phyloP scores from a whole-genome alignment of 2,329 filamentous ascomycete genomes.

The Monosporascus sp. region DNA sequence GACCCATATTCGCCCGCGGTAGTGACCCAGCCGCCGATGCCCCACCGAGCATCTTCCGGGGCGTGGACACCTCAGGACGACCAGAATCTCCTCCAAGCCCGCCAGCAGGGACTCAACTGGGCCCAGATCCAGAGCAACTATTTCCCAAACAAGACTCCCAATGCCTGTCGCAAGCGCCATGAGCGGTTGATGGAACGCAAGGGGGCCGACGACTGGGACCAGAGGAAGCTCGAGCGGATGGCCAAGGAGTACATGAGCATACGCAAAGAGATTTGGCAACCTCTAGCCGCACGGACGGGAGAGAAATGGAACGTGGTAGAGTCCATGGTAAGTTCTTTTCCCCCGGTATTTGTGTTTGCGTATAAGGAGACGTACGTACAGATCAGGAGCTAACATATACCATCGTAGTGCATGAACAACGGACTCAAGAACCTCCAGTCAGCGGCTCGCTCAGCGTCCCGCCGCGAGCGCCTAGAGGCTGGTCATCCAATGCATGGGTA shows the following conservation, averaged over 20 bases:
- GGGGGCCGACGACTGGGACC: conserved; percentile 73
- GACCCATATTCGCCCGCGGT: conserved; percentile 33
- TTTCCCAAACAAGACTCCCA: conserved; percentile 72
- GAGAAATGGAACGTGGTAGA: conserved; percentile 75
- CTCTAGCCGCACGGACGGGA: conserved; percentile 66
- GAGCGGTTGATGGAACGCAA: conserved; percentile 75
- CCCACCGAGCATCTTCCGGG: conserved; percentile 52
- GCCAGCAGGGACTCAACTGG: conserved; percentile 77
- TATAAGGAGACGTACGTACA: no score
- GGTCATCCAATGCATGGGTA: conserved; percentile 39
- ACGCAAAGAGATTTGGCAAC: conserved; percentile 76
- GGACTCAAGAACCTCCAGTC: conserved; percentile 76
- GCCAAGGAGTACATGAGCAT: conserved; percentile 74
- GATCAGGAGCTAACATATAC: no score
- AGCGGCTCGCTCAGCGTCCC: conserved; percentile 58
- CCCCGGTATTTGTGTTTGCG: neutral
- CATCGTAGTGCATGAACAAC: conserved; percentile 68
- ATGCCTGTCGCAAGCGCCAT: conserved; percentile 85
- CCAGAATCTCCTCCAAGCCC: conserved; percentile 63
- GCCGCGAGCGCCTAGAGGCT: conserved; percentile 56
- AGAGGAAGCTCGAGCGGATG: conserved; percentile 65
- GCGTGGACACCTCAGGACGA: conserved; percentile 74
- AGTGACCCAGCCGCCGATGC: conserved; percentile 30
- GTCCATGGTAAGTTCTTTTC: conserved; percentile 44
- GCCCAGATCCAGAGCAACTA: conserved; percentile 69